phyloP scores from a whole-genome alignment of 164 flowering plant species.

The Nelumbo lutea region DNA sequence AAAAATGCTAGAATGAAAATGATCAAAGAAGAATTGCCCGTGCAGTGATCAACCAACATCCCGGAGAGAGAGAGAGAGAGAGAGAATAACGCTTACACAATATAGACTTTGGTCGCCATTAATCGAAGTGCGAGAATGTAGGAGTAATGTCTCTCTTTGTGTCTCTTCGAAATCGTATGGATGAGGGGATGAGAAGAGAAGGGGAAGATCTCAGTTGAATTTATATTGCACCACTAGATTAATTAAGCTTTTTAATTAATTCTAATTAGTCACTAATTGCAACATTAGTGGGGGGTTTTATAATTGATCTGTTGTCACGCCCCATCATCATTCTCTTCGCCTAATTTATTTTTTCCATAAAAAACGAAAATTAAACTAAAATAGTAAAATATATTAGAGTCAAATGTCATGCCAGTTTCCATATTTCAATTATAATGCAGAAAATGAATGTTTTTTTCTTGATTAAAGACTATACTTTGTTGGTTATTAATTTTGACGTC shows the following conservation, averaged over 20 bases:
- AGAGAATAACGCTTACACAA: conserved; percentile 37
- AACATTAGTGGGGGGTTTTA: no score
- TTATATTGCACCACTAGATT: not conserved
- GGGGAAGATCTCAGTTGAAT: not conserved
- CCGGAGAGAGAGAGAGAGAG: not conserved
- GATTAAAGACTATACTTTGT: no score
- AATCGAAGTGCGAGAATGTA: not conserved
- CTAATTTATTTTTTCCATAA: no score
- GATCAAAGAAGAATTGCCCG: no score
- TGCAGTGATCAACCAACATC: not conserved
- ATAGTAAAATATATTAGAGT: no score
- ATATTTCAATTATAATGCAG: no score
- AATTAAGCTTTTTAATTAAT: not conserved
- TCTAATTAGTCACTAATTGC: not conserved
- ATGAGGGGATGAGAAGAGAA: not conserved
- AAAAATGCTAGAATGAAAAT: no score
- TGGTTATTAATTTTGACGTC: no score
- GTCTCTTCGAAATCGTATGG: not conserved
- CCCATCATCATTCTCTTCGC: not conserved
- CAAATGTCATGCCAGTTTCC: no score
- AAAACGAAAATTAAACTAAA: no score
- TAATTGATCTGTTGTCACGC: not conserved
- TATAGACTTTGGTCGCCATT: conserved; percentile 62
- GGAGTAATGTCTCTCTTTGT: not conserved
- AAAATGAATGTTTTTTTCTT: no score